Evolutionary conservation across 208 protist species (phyloP).

Genomic region (Leptomonas pyrrhocoris): DNA sequence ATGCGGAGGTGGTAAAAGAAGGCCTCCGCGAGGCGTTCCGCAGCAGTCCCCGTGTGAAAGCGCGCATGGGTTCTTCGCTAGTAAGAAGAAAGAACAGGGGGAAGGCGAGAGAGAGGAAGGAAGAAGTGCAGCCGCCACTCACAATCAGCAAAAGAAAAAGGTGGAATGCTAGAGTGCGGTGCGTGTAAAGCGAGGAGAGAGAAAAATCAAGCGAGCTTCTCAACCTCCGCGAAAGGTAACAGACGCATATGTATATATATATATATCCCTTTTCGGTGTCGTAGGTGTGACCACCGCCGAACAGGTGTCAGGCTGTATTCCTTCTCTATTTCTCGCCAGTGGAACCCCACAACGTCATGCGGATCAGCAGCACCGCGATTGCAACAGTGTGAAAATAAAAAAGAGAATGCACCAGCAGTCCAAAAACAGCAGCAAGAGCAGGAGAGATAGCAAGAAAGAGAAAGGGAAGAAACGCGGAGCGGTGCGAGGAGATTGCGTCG

Average conservation of each 20-base stretch:
- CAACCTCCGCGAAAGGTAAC: too few relatives aligned
- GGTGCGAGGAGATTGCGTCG: background rate
- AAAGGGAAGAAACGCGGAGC: background rate
- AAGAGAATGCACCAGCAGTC: background rate
- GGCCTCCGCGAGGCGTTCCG: background rate
- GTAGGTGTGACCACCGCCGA: too few relatives aligned
- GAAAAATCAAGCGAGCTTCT: too few relatives aligned
- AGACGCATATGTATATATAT: too few relatives aligned
- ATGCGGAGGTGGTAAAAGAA: background rate
- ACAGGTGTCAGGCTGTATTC: too few relatives aligned
- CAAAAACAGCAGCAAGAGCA: background rate
- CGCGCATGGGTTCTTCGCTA: conserved; percentile 2
- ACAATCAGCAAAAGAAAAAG: background rate
- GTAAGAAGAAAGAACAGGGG: background rate
- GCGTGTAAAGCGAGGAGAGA: too few relatives aligned
- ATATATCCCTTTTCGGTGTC: too few relatives aligned
- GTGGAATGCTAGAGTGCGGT: too few relatives aligned
- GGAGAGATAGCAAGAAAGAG: background rate
- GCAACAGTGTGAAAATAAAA: too few relatives aligned
- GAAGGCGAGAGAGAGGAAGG: background rate
- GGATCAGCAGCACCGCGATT: too few relatives aligned
- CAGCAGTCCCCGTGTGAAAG: conserved; percentile 7
- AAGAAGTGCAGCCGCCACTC: background rate
- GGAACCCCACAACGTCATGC: too few relatives aligned
- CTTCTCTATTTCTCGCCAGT: too few relatives aligned